Percentiles rank a stretch among this genome's conserved stretches.
These are phyloP conservation scores for Phytophthora uliginosa DNA, from an alignment of 352 stramenopile genomes.

Conservation along the genomic window DNA sequence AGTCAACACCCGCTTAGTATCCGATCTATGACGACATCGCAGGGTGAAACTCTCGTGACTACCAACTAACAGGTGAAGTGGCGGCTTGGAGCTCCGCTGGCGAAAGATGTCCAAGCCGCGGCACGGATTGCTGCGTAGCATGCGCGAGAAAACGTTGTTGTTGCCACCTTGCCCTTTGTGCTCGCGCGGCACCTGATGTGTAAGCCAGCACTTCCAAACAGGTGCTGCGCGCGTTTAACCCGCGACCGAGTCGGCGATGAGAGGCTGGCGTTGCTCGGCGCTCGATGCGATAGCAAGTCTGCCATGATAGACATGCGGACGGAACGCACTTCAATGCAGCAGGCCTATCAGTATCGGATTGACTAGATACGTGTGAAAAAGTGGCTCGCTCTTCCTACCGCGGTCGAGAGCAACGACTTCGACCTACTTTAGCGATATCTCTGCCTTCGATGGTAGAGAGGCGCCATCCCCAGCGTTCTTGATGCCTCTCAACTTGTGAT, in stretches of 20 bases:
- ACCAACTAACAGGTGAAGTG: neutral
- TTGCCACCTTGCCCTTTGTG: neutral
- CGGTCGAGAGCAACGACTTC: neutral
- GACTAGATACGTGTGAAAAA: neutral
- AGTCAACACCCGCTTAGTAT: neutral
- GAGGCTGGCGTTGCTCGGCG: neutral
- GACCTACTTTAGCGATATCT: too few relatives aligned
- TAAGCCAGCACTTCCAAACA: neutral
- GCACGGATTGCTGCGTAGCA: neutral
- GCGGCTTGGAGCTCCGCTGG: neutral
- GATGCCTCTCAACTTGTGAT: too few relatives aligned
- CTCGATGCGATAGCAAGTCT: neutral
- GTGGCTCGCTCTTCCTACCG: neutral
- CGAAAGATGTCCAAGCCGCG: neutral
- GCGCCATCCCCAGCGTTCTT: too few relatives aligned
- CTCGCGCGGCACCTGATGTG: neutral
- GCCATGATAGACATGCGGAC: conserved; percentile 1
- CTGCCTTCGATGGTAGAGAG: too few relatives aligned
- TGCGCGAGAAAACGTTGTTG: neutral
- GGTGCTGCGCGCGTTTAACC: conserved; percentile 6
- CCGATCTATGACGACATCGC: neutral
- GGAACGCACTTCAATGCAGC: conserved; percentile 4
- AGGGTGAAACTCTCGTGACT: neutral
- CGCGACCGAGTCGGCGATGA: neutral
- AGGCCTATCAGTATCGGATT: neutral